Conservation (phyloP, 2,329 filamentous ascomycete genomes). For the Periglandula ipomoeae region DNA sequence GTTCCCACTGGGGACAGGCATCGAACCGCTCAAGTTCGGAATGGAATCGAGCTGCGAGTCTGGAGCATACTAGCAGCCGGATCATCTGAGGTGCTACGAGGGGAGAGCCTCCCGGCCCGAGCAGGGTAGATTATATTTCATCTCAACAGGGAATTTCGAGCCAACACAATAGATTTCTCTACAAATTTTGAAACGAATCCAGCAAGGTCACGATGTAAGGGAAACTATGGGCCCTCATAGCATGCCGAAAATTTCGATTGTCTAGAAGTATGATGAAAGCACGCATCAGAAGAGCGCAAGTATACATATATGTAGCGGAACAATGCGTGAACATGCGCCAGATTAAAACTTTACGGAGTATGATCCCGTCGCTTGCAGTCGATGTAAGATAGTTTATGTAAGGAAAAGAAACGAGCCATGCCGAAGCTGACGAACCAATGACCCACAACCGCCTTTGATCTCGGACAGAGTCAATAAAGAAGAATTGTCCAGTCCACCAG, state of each 20-base stretch:
- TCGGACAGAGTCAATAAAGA: not conserved
- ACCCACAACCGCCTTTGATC: not conserved
- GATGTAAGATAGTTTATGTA: not conserved
- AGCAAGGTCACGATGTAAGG: not conserved
- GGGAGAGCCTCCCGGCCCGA: not conserved
- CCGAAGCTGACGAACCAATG: not conserved
- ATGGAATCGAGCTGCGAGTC: slow-evolving; percentile 12
- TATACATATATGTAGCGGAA: not conserved
- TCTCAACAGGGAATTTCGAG: too few species aligned
- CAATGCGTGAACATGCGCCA: too few species aligned
- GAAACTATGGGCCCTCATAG: not conserved
- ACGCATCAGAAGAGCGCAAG: not conserved
- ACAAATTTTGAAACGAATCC: too few species aligned
- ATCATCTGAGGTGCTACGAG: not conserved
- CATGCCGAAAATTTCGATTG: not conserved
- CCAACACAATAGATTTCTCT: too few species aligned
- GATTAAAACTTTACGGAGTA: not conserved
- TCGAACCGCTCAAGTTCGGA: not conserved
- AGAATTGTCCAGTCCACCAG: not conserved
- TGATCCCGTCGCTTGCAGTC: not conserved
- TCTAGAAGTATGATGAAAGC: not conserved
- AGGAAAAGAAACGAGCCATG: not conserved
- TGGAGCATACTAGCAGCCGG: slow-evolving; percentile 18
- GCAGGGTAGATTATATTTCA: not conserved
- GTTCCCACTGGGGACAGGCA: not conserved